Base-by-base conservation (phyloP, 441 rosid species). In the Gossypium trilobum region DNA sequence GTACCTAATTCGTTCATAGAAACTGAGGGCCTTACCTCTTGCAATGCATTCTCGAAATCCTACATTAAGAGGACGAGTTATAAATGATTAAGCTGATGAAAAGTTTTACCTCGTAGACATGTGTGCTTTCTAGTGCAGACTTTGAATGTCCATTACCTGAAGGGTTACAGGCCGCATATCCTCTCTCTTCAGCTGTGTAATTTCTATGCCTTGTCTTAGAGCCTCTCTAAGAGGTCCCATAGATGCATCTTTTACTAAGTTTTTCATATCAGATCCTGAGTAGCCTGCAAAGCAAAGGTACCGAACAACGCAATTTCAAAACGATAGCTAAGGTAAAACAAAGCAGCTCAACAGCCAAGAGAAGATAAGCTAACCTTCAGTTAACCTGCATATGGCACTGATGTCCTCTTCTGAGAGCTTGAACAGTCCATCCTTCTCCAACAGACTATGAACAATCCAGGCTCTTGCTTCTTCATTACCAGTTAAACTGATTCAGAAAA, bases 141-240 rank as follows among this genome's bases (percentile, higher is more conserved):
- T 36, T 8, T 8, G 19, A 17, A 50, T 50, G 1, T 6, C 42
- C 56, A 27, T 79, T 80, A 95, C 99, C 97, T 88, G 82, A 78
- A 89, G 88, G 70, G 78, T 86, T 59, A 95, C 97, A 0, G 83
- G 83, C 29, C 88, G 84, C 97, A 92, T 85, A 70, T 95, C 99
- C 52, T 92, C 97, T 79, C 89, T 95, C 20, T 83, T 85, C 68
- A 92, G 86, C 78, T 87, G 81, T 17, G 90, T 87, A 68, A 92
- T 89, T 62, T 92, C 97, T 78, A 83, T 87, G 56, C 98, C 99
- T 73, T 84, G 90, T 82, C 59, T 86, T 36, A 95, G 89, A 71
- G 99, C 98, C 74, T 92, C 99, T 81, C 99, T 85, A 59, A 95
- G 78, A 75, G 97, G 97, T 77, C 99, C 99, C 96, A 95, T 91